Percentiles rank a stretch among this genome's conserved stretches.
phyloP scores from a whole-genome alignment of 805 yeast genomes.

The Spathaspora arborariae region DNA sequence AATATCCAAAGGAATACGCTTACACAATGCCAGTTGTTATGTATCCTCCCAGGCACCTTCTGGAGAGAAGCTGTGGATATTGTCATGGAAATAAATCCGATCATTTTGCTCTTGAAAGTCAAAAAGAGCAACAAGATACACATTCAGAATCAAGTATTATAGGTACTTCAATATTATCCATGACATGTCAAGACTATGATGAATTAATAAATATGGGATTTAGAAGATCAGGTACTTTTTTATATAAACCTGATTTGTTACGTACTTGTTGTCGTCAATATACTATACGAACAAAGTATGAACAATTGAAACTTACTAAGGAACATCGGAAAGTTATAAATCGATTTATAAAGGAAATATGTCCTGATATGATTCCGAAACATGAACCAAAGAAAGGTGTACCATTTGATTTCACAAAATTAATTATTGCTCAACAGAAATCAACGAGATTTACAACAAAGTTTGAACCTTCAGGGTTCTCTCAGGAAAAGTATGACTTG shows the following conservation, averaged over 20 bases:
- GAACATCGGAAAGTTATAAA: conserved; percentile 66
- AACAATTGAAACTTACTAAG: conserved; percentile 47
- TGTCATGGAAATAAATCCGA: conserved; percentile 50
- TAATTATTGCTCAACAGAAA: conserved; percentile 38
- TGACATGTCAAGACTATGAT: conserved; percentile 57
- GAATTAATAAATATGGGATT: conserved; percentile 66
- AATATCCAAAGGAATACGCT: neutral
- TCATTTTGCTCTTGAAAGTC: conserved; percentile 36
- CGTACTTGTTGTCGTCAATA: conserved; percentile 76
- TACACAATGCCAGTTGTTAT: neutral
- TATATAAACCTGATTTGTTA: conserved; percentile 62
- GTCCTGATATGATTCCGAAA: conserved; percentile 9
- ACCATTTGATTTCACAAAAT: conserved; percentile 23
- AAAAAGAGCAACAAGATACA: conserved; percentile 15
- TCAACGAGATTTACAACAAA: conserved; percentile 35
- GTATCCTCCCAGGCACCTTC: conserved; percentile 37
- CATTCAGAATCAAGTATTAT: conserved; percentile 20
- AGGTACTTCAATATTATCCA: conserved; percentile 40
- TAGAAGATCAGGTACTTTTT: conserved; percentile 70
- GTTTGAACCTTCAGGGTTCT: conserved; percentile 50
- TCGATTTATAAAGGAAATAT: conserved; percentile 47
- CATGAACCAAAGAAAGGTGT: conserved; percentile 3
- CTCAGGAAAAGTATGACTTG: conserved; percentile 57
- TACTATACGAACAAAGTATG: conserved; percentile 64
- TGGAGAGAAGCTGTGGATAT: conserved; percentile 63